Percentiles rank a stretch among this genome's conserved stretches.
phyloP scores from a whole-genome alignment of 75 land plant genomes.

The Pinus tabuliformis region DNA sequence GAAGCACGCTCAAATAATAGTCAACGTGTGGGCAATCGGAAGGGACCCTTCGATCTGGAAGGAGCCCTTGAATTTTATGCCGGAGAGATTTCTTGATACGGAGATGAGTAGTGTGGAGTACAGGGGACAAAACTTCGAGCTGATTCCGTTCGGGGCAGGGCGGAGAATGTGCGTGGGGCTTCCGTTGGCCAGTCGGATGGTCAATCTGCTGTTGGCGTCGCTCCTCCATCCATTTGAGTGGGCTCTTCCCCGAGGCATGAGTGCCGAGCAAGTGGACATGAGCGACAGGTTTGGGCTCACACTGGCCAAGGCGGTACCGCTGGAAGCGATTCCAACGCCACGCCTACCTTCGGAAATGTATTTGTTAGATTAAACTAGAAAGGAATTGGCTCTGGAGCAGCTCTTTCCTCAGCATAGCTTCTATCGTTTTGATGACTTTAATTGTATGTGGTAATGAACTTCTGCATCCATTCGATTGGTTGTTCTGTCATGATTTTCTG shows the following conservation, averaged over 20 bases:
- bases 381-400: too few relatives aligned
- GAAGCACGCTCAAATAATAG: neutral
- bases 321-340: neutral
- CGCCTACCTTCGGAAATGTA: conserved; percentile 10
- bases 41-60: conserved; percentile 24
- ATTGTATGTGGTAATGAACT: too few relatives aligned
- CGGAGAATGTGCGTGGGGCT: conserved; percentile 18
- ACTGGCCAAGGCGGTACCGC: neutral
- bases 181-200: conserved; percentile 11
- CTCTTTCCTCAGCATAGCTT: too few relatives aligned
- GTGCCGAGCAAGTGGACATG: conserved; percentile 9
- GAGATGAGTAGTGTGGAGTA: neutral
- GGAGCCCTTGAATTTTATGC: conserved; percentile 14
- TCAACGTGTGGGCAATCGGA: conserved; percentile 27
- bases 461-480: too few relatives aligned
- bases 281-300: conserved; percentile 18
- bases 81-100: conserved; percentile 14
- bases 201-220: conserved; percentile 17
- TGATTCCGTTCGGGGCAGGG: conserved; percentile 18
- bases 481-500: too few relatives aligned
- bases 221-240: conserved; percentile 14
- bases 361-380: neutral
- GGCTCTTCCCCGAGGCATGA: neutral
- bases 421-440: too few relatives aligned
- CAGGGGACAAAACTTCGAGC: conserved; percentile 10